Evolutionary conservation across 306 rosid species (phyloP).

Genomic region (Luffa aegyptiaca): DNA sequence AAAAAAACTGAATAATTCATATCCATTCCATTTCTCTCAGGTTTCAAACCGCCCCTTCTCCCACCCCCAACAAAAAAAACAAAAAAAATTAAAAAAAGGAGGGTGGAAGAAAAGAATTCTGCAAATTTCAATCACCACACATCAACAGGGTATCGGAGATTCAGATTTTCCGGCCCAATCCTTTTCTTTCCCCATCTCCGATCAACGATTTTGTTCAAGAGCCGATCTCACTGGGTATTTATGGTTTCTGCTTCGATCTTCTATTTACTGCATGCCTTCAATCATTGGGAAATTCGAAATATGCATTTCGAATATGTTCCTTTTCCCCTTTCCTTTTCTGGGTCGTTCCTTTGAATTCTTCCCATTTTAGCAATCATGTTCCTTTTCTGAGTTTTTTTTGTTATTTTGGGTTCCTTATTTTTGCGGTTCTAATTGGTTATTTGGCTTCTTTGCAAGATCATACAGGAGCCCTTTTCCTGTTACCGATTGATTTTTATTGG

Average conservation of each 20-base stretch:
- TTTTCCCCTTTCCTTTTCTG: neutral
- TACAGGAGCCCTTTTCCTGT: neutral
- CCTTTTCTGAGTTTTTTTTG: neutral
- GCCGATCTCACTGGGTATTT: constrained; percentile 7
- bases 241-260: neutral
- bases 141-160: neutral
- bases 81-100: neutral
- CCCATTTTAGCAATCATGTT: neutral
- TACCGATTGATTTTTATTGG: neutral
- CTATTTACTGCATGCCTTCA: neutral
- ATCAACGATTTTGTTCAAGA: neutral
- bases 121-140: neutral
- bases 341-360: neutral
- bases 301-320: neutral
- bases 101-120: neutral
- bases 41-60: neutral
- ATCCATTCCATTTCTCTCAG: neutral
- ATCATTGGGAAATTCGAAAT: neutral
- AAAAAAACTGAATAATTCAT: neutral
- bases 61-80: neutral
- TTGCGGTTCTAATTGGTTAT: neutral
- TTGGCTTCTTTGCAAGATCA: neutral
- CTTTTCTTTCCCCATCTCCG: neutral
- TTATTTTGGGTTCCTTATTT: neutral
- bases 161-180: neutral